These are phyloP conservation scores for Pisolithus tinctorius DNA, from an alignment of 768 basidiomycete species.

Conservation along the genomic window DNA sequence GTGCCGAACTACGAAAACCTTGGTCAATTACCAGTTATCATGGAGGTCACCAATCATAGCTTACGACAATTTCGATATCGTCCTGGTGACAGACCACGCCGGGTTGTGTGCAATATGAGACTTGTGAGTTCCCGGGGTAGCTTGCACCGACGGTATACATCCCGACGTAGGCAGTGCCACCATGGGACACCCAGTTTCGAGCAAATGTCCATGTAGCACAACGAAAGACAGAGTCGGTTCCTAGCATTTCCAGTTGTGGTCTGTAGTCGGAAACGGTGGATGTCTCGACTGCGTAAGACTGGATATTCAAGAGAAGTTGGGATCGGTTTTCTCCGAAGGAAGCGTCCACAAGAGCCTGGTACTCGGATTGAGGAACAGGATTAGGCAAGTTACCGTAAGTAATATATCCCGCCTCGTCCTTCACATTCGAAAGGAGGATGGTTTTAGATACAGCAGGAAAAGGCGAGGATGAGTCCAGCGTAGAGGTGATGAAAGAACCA, in stretches of 20 bases:
- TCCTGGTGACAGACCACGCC: constrained; percentile 74
- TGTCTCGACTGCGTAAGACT: constrained; percentile 38
- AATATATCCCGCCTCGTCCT: constrained; percentile 63
- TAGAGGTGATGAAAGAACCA: constrained; percentile 59
- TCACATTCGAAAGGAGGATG: constrained; percentile 63
- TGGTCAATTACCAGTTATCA: constrained; percentile 1
- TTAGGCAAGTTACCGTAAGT: constrained; percentile 42
- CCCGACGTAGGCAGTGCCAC: constrained; percentile 64
- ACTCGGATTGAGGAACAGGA: constrained; percentile 34
- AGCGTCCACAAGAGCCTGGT: constrained; percentile 31
- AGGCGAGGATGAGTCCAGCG: constrained; percentile 52
- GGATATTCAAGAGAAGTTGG: constrained; percentile 34
- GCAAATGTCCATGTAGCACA: constrained; percentile 70
- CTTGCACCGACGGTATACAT: constrained; percentile 58
- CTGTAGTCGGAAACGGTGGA: constrained; percentile 30
- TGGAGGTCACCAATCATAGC: constrained; percentile 18
- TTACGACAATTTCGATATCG: constrained; percentile 72
- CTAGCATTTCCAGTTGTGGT: constrained; percentile 47
- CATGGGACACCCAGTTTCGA: constrained; percentile 55
- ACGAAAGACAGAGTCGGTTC: constrained; percentile 65
- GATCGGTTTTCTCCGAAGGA: constrained; percentile 46
- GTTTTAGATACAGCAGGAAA: constrained; percentile 61
- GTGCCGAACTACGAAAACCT: constrained; percentile 41
- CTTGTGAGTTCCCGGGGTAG: constrained; percentile 58
- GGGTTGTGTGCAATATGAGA: constrained; percentile 48